Percentiles rank a stretch among this genome's conserved stretches.
These are phyloP conservation scores for Cymbidium sinense DNA, from an alignment of 106 monocot species.

Conservation along the genomic window DNA sequence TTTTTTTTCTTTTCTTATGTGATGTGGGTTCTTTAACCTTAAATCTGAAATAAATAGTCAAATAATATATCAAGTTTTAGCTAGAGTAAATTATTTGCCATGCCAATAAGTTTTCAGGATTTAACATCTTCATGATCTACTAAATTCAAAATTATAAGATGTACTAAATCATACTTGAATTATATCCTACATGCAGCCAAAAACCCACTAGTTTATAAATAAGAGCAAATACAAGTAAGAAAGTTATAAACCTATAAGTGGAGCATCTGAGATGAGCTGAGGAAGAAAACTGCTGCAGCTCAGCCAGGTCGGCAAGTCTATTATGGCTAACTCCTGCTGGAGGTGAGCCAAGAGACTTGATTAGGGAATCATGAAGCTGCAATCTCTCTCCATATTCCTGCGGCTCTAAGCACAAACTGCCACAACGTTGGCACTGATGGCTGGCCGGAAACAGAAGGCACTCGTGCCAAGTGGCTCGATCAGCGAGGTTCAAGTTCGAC, in stretches of 20 bases:
- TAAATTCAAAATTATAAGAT: too few species aligned
- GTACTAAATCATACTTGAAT: too few species aligned
- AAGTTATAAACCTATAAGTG: constrained; percentile 22
- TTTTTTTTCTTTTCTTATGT: too few species aligned
- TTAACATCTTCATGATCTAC: too few species aligned
- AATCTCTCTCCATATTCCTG: background rate
- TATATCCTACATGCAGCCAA: too few species aligned
- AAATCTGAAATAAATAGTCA: too few species aligned
- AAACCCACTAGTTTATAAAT: background rate
- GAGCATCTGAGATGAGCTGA: constrained; percentile 18
- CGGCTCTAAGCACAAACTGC: background rate
- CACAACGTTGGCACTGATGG: constrained; percentile 24
- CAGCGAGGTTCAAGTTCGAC: constrained; percentile 14
- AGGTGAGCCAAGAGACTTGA: constrained; percentile 3
- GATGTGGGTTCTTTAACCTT: too few species aligned
- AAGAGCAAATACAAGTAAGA: background rate
- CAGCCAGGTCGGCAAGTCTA: constrained; percentile 9
- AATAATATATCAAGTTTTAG: too few species aligned
- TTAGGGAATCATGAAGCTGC: constrained; percentile 10
- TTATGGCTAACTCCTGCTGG: constrained; percentile 9
- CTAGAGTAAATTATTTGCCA: too few species aligned
- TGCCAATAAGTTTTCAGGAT: too few species aligned
- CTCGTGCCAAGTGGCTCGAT: constrained; percentile 18
- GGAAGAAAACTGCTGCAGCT: constrained; percentile 25
- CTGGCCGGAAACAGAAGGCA: constrained; percentile 13